phyloP scores from a whole-genome alignment of 148 eudicot genomes.

The Euryodendron excelsum region DNA sequence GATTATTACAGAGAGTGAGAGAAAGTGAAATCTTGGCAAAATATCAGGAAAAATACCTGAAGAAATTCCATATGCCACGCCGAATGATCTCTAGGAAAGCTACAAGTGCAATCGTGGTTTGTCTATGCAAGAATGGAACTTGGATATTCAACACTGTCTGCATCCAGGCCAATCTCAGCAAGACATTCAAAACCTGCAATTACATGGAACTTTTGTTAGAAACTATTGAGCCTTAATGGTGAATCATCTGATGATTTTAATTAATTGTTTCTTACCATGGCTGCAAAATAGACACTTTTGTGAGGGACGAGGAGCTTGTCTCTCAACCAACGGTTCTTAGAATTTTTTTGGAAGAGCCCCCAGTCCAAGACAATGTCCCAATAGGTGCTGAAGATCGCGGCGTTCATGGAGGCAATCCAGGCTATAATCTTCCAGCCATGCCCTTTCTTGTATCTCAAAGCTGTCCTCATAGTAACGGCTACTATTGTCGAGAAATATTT shows the following conservation, averaged over 20 bases:
- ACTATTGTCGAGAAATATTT: constrained; percentile 37
- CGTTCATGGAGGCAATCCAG: constrained; percentile 22
- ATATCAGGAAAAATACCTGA: constrained; percentile 16
- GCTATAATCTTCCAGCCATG: constrained; percentile 25
- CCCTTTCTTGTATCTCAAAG: constrained; percentile 18
- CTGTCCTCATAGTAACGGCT: constrained; percentile 30
- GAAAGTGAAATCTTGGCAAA: background rate
- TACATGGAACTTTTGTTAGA: no score
- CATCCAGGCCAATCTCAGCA: no score
- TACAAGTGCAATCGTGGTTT: constrained; percentile 8
- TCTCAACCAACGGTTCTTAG: constrained; percentile 32
- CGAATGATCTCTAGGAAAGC: constrained; percentile 26
- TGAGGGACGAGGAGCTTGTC: constrained; percentile 33
- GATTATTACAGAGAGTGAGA: no score
- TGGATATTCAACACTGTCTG: no score
- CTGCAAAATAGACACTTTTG: constrained; percentile 28
- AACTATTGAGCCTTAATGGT: no score
- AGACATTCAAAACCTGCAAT: no score
- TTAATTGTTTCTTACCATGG: constrained; percentile 28
- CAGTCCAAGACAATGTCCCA: constrained; percentile 38
- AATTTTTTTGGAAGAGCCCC: constrained; percentile 27
- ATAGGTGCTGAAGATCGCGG: constrained; percentile 24
- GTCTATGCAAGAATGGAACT: constrained; percentile 5
- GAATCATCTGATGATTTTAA: no score
- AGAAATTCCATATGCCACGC: constrained; percentile 31